Conservation (phyloP, 352 stramenopile species). For the Albugo laibachii region DNA sequence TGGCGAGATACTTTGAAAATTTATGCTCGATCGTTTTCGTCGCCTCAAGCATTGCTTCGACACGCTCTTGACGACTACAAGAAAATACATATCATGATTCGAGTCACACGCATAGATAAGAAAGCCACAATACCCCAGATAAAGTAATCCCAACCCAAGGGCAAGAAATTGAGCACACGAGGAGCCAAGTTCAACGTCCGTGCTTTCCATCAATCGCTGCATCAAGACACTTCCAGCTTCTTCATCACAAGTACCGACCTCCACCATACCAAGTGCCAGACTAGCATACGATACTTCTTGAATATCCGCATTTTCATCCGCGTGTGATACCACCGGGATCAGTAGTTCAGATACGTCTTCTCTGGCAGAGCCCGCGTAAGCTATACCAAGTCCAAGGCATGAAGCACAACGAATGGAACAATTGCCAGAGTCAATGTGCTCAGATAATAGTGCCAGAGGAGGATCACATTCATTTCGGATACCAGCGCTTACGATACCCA, state of each 20-base stretch:
- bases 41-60: conserved; percentile 97
- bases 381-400: conserved; percentile 93
- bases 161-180: conserved; percentile 92
- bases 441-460: conserved; percentile 89
- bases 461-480: conserved; percentile 95
- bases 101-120: neutral
- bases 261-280: conserved; percentile 94
- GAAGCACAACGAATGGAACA: conserved; percentile 88
- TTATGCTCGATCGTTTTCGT: conserved; percentile 96
- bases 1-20: conserved; percentile 92
- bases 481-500: conserved; percentile 88
- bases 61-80: conserved; percentile 76
- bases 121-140: conserved; percentile 76
- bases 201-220: conserved; percentile 96
- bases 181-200: conserved; percentile 92
- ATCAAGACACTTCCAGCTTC: conserved; percentile 92
- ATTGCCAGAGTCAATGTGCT: conserved; percentile 92
- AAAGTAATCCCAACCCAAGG: conserved; percentile 94
- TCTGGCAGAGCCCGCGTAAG: conserved; percentile 90
- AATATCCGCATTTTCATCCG: conserved; percentile 83
- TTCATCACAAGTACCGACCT: conserved; percentile 95
- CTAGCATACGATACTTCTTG: conserved; percentile 85
- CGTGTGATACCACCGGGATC: conserved; percentile 84
- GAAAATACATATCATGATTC: neutral
- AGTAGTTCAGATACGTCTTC: conserved; percentile 96